phyloP scores from a whole-genome alignment of 2,329 filamentous ascomycete species.

The Pseudogymnoascus sp. region DNA sequence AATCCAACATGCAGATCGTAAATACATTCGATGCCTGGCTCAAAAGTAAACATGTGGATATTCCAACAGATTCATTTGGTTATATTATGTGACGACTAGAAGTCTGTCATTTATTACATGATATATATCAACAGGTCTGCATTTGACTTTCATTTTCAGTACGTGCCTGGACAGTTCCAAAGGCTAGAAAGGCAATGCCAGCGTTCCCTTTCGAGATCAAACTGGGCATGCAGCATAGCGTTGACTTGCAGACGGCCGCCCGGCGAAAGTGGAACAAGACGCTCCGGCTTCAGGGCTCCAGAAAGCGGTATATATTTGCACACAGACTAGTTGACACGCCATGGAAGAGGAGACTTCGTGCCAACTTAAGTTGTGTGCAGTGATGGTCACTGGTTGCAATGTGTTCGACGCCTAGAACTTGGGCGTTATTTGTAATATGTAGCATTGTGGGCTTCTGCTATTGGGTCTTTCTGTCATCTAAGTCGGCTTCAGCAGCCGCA shows the following conservation, averaged over 20 bases:
- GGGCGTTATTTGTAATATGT: not conserved
- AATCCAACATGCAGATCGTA: not conserved
- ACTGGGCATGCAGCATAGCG: slow-evolving; percentile 20
- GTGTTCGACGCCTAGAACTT: not conserved
- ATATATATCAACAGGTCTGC: slow-evolving; percentile 1
- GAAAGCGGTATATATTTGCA: slow-evolving; percentile 60
- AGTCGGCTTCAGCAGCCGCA: not conserved
- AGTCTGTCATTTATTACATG: not conserved
- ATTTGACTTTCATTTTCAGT: not conserved
- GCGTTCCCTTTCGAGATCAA: slow-evolving; percentile 9
- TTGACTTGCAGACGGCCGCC: slow-evolving; percentile 28
- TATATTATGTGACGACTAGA: not conserved
- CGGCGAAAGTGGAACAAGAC: slow-evolving; percentile 29
- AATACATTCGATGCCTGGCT: not conserved
- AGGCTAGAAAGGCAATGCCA: slow-evolving; percentile 3
- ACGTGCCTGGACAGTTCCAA: slow-evolving; percentile 7
- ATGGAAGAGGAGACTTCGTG: slow-evolving; percentile 65
- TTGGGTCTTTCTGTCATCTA: not conserved
- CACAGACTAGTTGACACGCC: slow-evolving; percentile 93
- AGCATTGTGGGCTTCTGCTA: not conserved
- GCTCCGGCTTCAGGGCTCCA: slow-evolving; percentile 29
- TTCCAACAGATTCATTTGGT: not conserved
- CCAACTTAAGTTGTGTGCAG: slow-evolving; percentile 96
- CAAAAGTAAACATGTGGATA: not conserved
- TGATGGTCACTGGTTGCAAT: slow-evolving; percentile 7